Evolutionary conservation across 805 yeast genomes (phyloP), one percentile per base, ranked within the genome.

Genomic region (Clavispora fructus): DNA sequence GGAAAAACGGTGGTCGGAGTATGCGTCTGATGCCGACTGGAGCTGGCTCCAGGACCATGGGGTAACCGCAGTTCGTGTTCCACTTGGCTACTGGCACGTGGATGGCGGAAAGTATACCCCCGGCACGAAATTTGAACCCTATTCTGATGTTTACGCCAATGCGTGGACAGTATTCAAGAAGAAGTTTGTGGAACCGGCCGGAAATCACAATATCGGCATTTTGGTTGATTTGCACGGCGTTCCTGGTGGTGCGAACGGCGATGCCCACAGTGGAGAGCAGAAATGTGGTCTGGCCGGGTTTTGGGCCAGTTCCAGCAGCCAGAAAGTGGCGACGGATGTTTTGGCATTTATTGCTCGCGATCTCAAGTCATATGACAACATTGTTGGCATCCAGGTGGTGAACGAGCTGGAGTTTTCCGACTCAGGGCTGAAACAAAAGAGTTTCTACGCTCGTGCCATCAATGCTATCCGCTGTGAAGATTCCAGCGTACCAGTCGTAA

Each of bases 21-120:
- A 80, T 60, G 71, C 85, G 48, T 61, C 63, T 30, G 87, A 82
- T 45, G 75, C 75, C 7, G 97, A 92, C 60, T 91, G 96, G 95
- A 58, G 75, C 17, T 89, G 89, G 87, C 64, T 92, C 27, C 63
- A 69, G 39, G 67, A 73, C 17, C 75, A 73, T 44, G 87, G 88
- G 7, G 87, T 87, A n/a, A 88, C 87, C 23, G 78, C 90, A 1
- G 74, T 92, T 6, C 75, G 99, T 57, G 74, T 92, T 1, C 98
- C 99, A 7, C 67, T 92, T 52, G 98, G 98, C 0, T 92, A 87
- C 64, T 92, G 96, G 96, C 82, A 79, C 47, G 79, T 90, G n/a
- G 76, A 69, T 43, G 82, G 84, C 17, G 88, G 91, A 1, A 53
- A 56, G 14, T 85, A 72, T 60, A 67, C 80, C 37, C 63, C 65